These are phyloP conservation scores for Cladophialophora carrionii DNA, from an alignment of 2,329 filamentous ascomycete species.

Conservation along the genomic window DNA sequence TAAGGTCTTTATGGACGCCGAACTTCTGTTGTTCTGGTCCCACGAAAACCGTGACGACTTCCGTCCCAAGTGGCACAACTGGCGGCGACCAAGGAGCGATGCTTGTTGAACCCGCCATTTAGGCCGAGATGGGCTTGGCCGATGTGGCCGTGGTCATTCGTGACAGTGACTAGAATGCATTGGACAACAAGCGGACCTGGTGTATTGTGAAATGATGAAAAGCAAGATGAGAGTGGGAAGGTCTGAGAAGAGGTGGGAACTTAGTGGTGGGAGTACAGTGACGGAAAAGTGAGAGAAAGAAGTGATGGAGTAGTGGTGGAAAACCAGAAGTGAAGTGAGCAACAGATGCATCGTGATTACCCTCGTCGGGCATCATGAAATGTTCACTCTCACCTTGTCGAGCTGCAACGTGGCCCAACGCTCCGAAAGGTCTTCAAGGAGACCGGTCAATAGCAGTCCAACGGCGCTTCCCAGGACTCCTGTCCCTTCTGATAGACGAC, in stretches of 20 bases:
- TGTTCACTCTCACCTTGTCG: conserved; percentile 4
- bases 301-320: not conserved
- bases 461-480: conserved; percentile 34
- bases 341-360: not conserved
- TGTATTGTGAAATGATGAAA: not conserved
- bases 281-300: not conserved
- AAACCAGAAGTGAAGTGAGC: not conserved
- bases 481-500: conserved; percentile 24
- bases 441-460: conserved; percentile 35
- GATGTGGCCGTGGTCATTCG: not conserved
- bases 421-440: conserved; percentile 10
- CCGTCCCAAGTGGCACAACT: not conserved
- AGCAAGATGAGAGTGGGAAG: not conserved
- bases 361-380: not conserved
- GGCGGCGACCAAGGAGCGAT: not conserved
- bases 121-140: not conserved
- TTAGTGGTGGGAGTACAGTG: not conserved
- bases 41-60: not conserved
- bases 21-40: not conserved
- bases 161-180: not conserved
- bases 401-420: not conserved
- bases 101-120: not conserved
- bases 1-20: not conserved
- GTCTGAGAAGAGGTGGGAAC: not conserved
- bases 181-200: not conserved